phyloP scores from a whole-genome alignment of 1,284 basidiomycete genomes.

The Boletellus sp. region DNA sequence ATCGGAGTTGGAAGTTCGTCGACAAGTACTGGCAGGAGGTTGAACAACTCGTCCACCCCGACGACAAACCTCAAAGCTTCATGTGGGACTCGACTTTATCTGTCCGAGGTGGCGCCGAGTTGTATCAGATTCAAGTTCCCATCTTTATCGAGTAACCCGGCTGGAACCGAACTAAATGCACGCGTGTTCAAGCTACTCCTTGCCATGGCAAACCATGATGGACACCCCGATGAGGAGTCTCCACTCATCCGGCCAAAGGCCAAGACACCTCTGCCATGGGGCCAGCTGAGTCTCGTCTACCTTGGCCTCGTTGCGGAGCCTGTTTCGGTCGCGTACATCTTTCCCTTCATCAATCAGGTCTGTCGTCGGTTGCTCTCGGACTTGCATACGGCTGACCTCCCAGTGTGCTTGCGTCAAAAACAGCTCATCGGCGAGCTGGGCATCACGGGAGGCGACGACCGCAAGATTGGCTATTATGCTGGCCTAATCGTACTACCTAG shows the following conservation, averaged over 20 bases:
- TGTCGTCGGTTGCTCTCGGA: not conserved
- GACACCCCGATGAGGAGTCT: not conserved
- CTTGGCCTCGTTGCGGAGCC: not conserved
- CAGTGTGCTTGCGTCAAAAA: not conserved
- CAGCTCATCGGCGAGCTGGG: not conserved
- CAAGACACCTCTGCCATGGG: not conserved
- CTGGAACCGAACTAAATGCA: too few species aligned
- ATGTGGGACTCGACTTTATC: too few species aligned
- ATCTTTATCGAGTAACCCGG: too few species aligned
- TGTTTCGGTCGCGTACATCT: not conserved
- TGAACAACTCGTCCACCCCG: too few species aligned
- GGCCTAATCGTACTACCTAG: not conserved
- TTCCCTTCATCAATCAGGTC: conserved; percentile 1
- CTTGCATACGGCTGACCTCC: not conserved
- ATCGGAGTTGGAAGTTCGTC: too few species aligned
- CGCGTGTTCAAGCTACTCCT: not conserved
- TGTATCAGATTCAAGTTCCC: too few species aligned
- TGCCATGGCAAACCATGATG: not conserved
- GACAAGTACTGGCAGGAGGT: too few species aligned
- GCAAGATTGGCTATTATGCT: conserved; percentile 1
- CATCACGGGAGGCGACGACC: not conserved
- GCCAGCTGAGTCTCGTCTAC: not conserved
- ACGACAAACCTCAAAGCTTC: too few species aligned
- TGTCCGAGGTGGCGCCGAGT: too few species aligned
- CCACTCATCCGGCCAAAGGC: not conserved